Evolutionary conservation across 2,329 filamentous ascomycete species (phyloP).

Genomic region (Leptographium radiaticola): DNA sequence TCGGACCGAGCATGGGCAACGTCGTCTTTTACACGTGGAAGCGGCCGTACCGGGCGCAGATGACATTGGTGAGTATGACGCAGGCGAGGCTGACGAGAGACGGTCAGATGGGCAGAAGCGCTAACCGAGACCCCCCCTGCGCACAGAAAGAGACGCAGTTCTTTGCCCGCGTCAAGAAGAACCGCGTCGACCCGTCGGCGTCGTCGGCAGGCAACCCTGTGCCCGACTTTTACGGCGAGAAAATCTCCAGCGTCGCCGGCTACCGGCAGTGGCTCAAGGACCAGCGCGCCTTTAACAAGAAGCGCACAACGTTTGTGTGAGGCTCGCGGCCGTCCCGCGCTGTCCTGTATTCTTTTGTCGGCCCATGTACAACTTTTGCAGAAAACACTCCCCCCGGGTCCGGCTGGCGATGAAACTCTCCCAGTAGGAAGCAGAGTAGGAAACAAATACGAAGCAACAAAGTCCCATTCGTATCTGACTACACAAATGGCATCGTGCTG

Average conservation of each 20-base stretch:
- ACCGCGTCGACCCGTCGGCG: conserved; percentile 79
- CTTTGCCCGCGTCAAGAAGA: conserved; percentile 80
- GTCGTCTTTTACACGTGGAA: conserved; percentile 67
- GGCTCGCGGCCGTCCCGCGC: too few species aligned
- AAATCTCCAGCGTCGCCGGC: conserved; percentile 81
- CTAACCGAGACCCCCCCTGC: conserved; percentile 18
- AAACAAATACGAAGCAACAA: too few species aligned
- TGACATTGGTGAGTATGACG: conserved; percentile 45
- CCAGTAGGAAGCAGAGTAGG: too few species aligned
- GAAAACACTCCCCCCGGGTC: neutral
- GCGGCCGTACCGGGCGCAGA: conserved; percentile 55
- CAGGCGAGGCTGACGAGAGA: neutral
- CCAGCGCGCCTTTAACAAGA: conserved; percentile 92
- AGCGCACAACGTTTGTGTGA: conserved; percentile 55
- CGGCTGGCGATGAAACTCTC: too few species aligned
- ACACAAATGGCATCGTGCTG: conserved; percentile 38
- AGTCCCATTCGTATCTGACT: conserved; percentile 3
- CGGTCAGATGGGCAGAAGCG: too few species aligned
- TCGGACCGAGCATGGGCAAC: conserved; percentile 72
- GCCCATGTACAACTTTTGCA: too few species aligned
- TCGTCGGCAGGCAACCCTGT: conserved; percentile 88
- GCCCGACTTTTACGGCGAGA: conserved; percentile 96
- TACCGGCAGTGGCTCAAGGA: conserved; percentile 97
- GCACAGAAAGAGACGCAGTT: conserved; percentile 82
- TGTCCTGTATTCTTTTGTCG: too few species aligned